Conservation (phyloP, 805 yeast species). For the Helenozyma rhizophorensis region DNA sequence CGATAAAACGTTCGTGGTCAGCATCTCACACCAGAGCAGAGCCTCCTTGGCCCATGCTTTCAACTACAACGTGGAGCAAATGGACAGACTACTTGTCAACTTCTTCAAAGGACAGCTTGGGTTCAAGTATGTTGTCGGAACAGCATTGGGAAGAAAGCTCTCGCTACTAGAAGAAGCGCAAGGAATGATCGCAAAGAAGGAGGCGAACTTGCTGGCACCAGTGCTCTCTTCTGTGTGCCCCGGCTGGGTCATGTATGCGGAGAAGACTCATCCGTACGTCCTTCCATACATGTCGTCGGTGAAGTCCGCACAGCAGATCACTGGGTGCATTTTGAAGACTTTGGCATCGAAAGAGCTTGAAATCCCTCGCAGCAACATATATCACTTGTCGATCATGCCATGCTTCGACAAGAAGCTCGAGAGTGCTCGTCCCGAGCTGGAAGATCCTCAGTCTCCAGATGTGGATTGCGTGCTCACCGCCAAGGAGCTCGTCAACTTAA, state of each 20-base stretch:
- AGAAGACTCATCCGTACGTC: conserved; percentile 88
- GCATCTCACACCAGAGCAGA: conserved; percentile 82
- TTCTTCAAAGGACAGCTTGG: conserved; percentile 60
- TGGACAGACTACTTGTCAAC: conserved; percentile 59
- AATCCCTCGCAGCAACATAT: conserved; percentile 42
- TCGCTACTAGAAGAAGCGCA: conserved; percentile 45
- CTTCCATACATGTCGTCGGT: conserved; percentile 66
- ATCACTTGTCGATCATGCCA: conserved; percentile 90
- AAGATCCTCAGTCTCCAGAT: conserved; percentile 34
- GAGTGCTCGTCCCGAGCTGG: conserved; percentile 74
- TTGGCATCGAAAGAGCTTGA: conserved; percentile 30
- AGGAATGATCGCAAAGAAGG: conserved; percentile 42
- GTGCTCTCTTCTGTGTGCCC: conserved; percentile 78
- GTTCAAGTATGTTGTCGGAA: conserved; percentile 74
- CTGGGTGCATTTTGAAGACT: conserved; percentile 71
- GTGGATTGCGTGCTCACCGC: conserved; percentile 96
- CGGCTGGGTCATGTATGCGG: conserved; percentile 94
- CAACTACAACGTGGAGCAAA: conserved; percentile 44
- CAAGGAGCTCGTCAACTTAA: conserved; percentile 71
- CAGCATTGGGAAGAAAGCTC: conserved; percentile 73
- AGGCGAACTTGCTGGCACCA: conserved; percentile 31
- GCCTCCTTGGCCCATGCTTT: conserved; percentile 75
- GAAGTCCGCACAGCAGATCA: conserved; percentile 90
- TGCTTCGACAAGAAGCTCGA: conserved; percentile 96
- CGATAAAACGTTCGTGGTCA: conserved; percentile 52